These are phyloP conservation scores for Sphagnum tenellum DNA, from an alignment of 225 moss, liverwort and hornwort genomes.

Conservation along the genomic window DNA sequence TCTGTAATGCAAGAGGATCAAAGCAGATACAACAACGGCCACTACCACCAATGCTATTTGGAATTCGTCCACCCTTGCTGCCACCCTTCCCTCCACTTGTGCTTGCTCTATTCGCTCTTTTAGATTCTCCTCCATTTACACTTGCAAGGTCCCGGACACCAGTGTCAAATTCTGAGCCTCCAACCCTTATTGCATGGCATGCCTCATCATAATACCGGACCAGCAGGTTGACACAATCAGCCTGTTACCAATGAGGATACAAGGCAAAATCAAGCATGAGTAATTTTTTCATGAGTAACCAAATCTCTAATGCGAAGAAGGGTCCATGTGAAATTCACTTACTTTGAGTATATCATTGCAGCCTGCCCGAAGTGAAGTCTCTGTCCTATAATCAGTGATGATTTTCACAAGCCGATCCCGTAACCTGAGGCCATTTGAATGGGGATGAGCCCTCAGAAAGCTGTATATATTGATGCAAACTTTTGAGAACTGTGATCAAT, in stretches of 20 bases:
- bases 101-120: constrained; percentile 15
- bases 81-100: constrained; percentile 27
- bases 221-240: constrained; percentile 91
- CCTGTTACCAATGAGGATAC: constrained; percentile 21
- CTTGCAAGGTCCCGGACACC: constrained; percentile 16
- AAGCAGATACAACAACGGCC: constrained; percentile 94
- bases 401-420: constrained; percentile 87
- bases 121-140: constrained; percentile 32
- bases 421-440: constrained; percentile 32
- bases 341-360: constrained; percentile 94
- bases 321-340: not conserved
- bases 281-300: no score
- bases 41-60: constrained; percentile 75
- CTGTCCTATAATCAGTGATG: constrained; percentile 91
- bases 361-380: constrained; percentile 81
- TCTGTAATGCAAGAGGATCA: constrained; percentile 85
- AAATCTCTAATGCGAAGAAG: no score
- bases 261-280: no score
- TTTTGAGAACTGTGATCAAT: no score
- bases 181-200: constrained; percentile 88
- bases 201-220: constrained; percentile 97
- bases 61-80: constrained; percentile 53
- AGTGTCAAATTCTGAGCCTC: constrained; percentile 48
- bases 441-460: no score
- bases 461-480: no score